Evolutionary conservation across 2,329 filamentous ascomycete genomes (phyloP).

Genomic region (Gliomastix tumulicola): DNA sequence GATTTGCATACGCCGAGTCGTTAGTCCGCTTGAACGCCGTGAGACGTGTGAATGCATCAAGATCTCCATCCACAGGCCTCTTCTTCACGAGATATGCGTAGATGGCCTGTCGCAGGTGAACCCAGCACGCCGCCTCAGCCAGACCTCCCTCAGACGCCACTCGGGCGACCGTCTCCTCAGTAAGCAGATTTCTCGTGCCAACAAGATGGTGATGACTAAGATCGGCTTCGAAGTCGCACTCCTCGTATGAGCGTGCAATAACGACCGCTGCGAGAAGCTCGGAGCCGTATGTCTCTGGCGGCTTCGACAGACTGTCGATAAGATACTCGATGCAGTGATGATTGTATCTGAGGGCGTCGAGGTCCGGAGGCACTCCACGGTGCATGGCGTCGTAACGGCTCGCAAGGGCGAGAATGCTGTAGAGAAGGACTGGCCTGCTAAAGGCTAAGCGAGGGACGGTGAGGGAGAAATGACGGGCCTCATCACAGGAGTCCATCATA

Average conservation of each 20-base stretch:
- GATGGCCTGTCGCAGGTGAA: constrained; percentile 30
- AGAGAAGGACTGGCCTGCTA: constrained; percentile 35
- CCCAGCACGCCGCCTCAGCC: constrained; percentile 29
- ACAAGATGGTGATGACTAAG: constrained; percentile 29
- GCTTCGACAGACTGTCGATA: constrained; percentile 33
- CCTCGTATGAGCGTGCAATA: constrained; percentile 39
- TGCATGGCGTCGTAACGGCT: constrained; percentile 34
- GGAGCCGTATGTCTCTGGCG: constrained; percentile 33
- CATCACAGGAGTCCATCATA: constrained; percentile 7
- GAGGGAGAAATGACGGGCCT: constrained; percentile 28
- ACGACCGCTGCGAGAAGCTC: constrained; percentile 40
- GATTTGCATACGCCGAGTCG: constrained; percentile 11
- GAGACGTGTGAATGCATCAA: constrained; percentile 10
- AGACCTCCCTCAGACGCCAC: constrained; percentile 27
- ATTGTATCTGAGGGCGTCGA: neutral
- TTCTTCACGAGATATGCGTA: constrained; percentile 23
- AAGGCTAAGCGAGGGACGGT: constrained; percentile 38
- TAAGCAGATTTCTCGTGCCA: constrained; percentile 26
- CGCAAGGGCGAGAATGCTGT: constrained; percentile 37
- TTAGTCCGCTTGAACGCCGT: constrained; percentile 8
- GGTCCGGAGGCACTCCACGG: constrained; percentile 14
- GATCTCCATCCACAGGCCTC: constrained; percentile 9
- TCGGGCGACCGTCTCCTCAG: constrained; percentile 20
- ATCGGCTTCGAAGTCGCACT: constrained; percentile 22
- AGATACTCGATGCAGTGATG: constrained; percentile 36